Conservation (phyloP, 148 eudicot species). For the Nepenthes mirabilis region DNA sequence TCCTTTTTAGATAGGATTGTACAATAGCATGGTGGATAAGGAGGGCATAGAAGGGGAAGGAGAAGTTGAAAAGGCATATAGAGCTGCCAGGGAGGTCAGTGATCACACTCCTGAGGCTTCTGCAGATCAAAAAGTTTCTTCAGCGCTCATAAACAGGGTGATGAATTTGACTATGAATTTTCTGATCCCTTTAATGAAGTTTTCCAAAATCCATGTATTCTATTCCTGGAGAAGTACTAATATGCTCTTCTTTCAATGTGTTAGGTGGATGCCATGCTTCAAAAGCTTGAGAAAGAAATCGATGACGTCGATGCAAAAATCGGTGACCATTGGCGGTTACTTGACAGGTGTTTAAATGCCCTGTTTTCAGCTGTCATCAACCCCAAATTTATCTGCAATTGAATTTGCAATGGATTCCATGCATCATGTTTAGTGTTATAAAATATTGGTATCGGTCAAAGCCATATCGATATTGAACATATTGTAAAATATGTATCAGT, state of each 20-base stretch:
- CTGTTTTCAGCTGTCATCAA: background rate
- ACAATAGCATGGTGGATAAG: slow-evolving; percentile 60
- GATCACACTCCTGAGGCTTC: slow-evolving; percentile 31
- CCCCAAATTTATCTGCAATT: background rate
- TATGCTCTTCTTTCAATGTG: slow-evolving; percentile 2
- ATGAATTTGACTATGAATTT: slow-evolving; percentile 3
- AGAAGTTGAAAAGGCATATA: slow-evolving; percentile 55
- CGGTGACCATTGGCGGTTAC: slow-evolving; percentile 56
- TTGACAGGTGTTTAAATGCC: slow-evolving; percentile 35
- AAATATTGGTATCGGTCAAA: no score
- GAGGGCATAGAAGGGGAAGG: slow-evolving; percentile 40
- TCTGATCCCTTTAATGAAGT: background rate
- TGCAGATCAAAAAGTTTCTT: slow-evolving; percentile 31
- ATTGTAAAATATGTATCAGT: no score
- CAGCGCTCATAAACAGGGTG: slow-evolving; percentile 60
- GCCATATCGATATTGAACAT: no score
- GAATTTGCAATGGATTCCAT: background rate
- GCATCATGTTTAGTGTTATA: no score
- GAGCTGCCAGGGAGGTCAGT: slow-evolving; percentile 46
- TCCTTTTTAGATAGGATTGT: slow-evolving; percentile 45
- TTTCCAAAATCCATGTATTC: background rate
- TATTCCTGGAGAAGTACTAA: background rate
- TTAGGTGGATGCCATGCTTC: slow-evolving; percentile 75
- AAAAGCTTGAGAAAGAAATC: slow-evolving; percentile 66
- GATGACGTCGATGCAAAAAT: slow-evolving; percentile 72